These are phyloP conservation scores for Hortiboletus campestris DNA, from an alignment of 768 basidiomycete genomes.

Conservation along the genomic window DNA sequence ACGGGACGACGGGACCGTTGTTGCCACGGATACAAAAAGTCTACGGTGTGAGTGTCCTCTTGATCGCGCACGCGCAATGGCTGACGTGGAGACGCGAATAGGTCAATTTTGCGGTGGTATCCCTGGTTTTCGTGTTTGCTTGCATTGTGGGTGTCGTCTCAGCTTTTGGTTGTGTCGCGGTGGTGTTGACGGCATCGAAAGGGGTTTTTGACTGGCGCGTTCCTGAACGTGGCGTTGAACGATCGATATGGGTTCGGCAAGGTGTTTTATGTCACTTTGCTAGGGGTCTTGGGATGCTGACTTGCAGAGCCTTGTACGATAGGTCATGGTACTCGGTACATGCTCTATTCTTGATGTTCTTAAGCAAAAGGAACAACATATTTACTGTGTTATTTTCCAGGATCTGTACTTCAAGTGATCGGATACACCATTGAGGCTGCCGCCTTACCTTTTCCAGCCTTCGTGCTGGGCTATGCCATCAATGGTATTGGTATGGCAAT, in stretches of 20 bases:
- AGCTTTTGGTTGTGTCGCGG: not conserved
- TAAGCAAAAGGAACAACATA: not conserved
- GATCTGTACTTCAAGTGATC: conserved; percentile 29
- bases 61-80: not conserved
- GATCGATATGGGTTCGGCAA: conserved; percentile 35
- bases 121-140: conserved; percentile 43
- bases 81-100: conserved; percentile 10
- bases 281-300: not conserved
- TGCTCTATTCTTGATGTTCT: not conserved
- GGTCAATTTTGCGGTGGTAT: conserved; percentile 41
- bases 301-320: not conserved
- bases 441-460: conserved; percentile 44
- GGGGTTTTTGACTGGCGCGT: conserved; percentile 35
- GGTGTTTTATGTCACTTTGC: conserved; percentile 9
- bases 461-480: conserved; percentile 41
- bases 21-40: conserved; percentile 38
- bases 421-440: conserved; percentile 38
- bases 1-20: conserved; percentile 38
- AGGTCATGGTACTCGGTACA: conserved; percentile 32
- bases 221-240: conserved; percentile 30
- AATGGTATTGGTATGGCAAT: conserved; percentile 46
- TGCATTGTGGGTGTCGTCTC: conserved; percentile 31
- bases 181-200: conserved; percentile 6
- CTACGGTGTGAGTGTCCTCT: conserved; percentile 30
- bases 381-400: conserved; percentile 6